These are phyloP conservation scores for Leptographium lundbergii DNA, from an alignment of 2,329 filamentous ascomycete genomes.

Conservation along the genomic window DNA sequence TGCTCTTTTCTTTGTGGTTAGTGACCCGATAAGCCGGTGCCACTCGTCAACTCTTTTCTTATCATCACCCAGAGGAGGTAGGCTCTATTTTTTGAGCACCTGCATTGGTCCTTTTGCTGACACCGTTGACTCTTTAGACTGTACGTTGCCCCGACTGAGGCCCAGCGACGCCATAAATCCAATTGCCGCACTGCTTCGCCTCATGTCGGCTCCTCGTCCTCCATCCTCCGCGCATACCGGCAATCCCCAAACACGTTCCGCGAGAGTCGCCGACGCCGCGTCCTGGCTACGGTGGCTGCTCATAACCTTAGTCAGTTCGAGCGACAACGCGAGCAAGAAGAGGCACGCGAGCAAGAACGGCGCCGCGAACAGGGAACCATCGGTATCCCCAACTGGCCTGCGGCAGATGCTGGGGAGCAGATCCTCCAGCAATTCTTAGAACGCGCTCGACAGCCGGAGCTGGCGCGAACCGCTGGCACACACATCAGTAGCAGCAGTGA, in stretches of 20 bases:
- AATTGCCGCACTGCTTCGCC: conserved; percentile 6
- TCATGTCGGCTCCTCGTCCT: conserved; percentile 10
- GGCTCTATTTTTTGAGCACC: neutral
- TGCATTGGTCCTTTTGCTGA: neutral
- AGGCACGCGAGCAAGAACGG: neutral
- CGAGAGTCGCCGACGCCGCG: conserved; percentile 11
- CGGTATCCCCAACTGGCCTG: neutral
- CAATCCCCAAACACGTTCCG: conserved; percentile 5
- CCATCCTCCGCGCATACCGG: conserved; percentile 12
- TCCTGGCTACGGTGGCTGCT: conserved; percentile 3
- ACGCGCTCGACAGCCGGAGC: neutral
- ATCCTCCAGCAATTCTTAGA: conserved; percentile 1
- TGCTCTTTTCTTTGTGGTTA: neutral
- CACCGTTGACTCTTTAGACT: conserved; percentile 4
- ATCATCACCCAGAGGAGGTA: neutral
- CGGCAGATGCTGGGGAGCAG: neutral
- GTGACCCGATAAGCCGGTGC: neutral
- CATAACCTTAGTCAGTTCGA: neutral
- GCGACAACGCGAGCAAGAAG: neutral
- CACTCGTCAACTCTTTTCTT: neutral
- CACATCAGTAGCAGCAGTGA: neutral
- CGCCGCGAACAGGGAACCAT: neutral
- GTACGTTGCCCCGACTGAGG: conserved; percentile 12
- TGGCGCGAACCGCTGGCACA: neutral
- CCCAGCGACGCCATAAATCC: conserved; percentile 10